A percentile compares a stretch with the other conserved stretches of the same genome.
Evolutionary conservation across 176 grass and related monocot genomes (phyloP).

Genomic region (Themeda triandra): DNA sequence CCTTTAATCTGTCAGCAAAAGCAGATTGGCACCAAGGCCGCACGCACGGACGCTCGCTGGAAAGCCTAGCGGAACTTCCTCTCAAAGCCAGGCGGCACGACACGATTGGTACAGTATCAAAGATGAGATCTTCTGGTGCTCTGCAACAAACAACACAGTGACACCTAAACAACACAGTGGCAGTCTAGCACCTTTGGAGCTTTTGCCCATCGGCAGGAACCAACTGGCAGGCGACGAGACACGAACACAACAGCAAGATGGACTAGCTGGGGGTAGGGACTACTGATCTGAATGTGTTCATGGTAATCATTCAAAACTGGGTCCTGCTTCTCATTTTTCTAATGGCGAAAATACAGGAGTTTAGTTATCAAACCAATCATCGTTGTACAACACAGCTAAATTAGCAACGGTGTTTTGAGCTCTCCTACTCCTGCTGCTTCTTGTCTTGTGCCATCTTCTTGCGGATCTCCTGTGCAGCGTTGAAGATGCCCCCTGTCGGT

Average conservation of each 20-base stretch:
- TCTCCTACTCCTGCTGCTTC: background rate
- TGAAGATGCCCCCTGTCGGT: constrained; percentile 85
- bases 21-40: no score
- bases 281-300: background rate
- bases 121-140: no score
- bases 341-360: background rate
- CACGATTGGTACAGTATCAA: background rate
- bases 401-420: background rate
- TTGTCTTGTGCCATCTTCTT: constrained; percentile 79
- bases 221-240: background rate
- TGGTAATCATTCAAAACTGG: background rate
- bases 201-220: background rate
- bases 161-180: background rate
- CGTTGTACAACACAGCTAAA: background rate
- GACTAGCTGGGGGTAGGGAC: background rate
- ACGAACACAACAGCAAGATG: background rate
- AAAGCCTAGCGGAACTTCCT: no score
- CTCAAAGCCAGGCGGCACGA: background rate
- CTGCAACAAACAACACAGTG: background rate
- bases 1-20: background rate
- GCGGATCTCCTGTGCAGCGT: constrained; percentile 73
- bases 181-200: background rate
- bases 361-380: background rate
- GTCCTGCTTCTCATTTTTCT: background rate
- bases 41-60: no score